Base-by-base conservation (phyloP, 2,329 filamentous ascomycete genomes). In the Penicillium hordei region DNA sequence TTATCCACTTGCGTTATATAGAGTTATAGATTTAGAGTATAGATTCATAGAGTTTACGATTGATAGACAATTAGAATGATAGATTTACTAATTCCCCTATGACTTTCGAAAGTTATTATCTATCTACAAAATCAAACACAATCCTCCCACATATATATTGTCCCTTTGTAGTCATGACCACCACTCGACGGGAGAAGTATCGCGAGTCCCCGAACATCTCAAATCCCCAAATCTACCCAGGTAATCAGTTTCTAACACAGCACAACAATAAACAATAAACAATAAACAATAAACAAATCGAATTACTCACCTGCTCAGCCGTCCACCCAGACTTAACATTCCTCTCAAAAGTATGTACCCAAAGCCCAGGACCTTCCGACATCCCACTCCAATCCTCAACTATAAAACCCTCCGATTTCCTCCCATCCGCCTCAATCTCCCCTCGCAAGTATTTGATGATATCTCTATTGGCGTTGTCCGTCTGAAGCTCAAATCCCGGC, bases 181-280 rank as follows among this genome's bases (percentile, higher is more conserved):
- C 54, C 4, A 17, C 42, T 13, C 54, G 48, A 33, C 54, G 40
- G 19, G 54, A 45, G 21, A 52, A 57, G 25, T 57, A 57, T 17
- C 54, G 17, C 8, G 2, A 12, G 6, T 9, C 48, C 1, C 40
- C 54, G 12, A 52, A 34, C 25, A 40, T 38, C 23, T 57, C 54
- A 27, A 57, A 57, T 4, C 54, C 54, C 54, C 54, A 57, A 21
- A 57, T 34, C 54, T 56, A 17, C 4, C 23, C 25, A 29, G 8
- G 21, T 15, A 19, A 15, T 52, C 15, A 52, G 40, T 27, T 29
- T 45, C n/a, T 10, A 1, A 21, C 1, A 23, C 10, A 15, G 4
- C 3, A 12, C 1, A 23, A 23, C 3, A 2, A 15, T 15, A 2
- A 33, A 10, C 4, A 19, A 38, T 38, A 19, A 38, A 7, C 23